Percentiles rank a stretch among this genome's conserved stretches.
phyloP scores from a whole-genome alignment of 2,329 filamentous ascomycete species.

The Microsporum canis region DNA sequence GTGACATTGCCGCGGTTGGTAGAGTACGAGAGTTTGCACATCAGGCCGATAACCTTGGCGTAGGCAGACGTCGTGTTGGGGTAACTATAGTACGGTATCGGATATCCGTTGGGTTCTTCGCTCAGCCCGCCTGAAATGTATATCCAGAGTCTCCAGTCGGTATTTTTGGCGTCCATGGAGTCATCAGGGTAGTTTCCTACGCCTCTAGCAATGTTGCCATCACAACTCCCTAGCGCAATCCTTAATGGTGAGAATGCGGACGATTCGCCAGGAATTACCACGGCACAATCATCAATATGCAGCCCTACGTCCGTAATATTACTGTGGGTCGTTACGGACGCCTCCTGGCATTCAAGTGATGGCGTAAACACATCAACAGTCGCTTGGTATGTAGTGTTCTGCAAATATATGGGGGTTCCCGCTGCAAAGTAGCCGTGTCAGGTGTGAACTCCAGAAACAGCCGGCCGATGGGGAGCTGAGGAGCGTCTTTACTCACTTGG shows the following conservation, averaged over 20 bases:
- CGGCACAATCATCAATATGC: neutral
- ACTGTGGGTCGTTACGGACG: neutral
- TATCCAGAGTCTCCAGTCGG: neutral
- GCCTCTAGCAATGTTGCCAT: too few relatives aligned
- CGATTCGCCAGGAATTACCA: neutral
- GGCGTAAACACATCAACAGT: neutral
- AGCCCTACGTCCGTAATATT: neutral
- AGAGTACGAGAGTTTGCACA: neutral
- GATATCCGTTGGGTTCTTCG: neutral
- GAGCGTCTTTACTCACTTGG: neutral
- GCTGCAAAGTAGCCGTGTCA: too few relatives aligned
- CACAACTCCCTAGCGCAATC: too few relatives aligned
- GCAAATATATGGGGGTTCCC: neutral
- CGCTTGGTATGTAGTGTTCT: neutral
- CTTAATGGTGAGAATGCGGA: neutral
- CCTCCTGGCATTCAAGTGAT: neutral
- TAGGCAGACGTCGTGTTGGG: neutral
- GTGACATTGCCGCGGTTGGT: neutral
- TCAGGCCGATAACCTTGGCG: neutral
- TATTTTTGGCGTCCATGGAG: neutral
- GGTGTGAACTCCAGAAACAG: too few relatives aligned
- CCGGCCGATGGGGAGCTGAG: too few relatives aligned
- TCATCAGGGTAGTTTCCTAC: too few relatives aligned
- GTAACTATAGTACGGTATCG: neutral
- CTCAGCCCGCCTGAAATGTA: neutral